These are phyloP conservation scores for Laburnicola sp. DNA, from an alignment of 2,329 filamentous ascomycete species.

Conservation along the genomic window DNA sequence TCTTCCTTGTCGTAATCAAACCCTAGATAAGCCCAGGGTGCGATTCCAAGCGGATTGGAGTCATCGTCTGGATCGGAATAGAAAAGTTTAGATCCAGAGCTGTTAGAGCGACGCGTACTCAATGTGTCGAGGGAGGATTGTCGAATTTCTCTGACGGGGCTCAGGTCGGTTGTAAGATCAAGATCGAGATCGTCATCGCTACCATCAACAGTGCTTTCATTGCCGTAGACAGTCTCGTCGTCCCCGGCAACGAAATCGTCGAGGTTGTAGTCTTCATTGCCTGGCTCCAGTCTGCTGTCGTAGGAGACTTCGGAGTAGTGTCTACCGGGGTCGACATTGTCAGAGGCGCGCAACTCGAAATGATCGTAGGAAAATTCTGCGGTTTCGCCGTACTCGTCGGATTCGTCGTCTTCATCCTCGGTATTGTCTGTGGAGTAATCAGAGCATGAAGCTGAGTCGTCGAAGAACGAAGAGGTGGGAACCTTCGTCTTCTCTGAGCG, in stretches of 20 bases:
- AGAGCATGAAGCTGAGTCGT: too few species aligned
- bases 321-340: neutral
- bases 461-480: too few species aligned
- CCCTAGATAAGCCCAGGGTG: slow-evolving; percentile 1
- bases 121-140: neutral
- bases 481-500: too few species aligned
- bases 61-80: slow-evolving; percentile 1
- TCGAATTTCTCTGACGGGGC: neutral
- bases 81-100: slow-evolving; percentile 5
- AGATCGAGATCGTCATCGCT: neutral
- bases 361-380: slow-evolving; percentile 10
- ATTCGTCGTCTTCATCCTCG: neutral
- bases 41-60: neutral
- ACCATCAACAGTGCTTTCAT: neutral
- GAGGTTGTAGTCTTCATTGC: slow-evolving; percentile 16
- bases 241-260: slow-evolving; percentile 20
- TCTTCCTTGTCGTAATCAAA: neutral
- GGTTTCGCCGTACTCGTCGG: slow-evolving; percentile 5
- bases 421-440: too few species aligned
- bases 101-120: neutral
- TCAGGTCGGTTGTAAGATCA: neutral
- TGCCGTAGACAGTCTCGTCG: slow-evolving; percentile 4
- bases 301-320: neutral
- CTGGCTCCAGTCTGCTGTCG: slow-evolving; percentile 14
- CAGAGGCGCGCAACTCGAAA: slow-evolving; percentile 5